Evolutionary conservation across 1,139 yeast genomes (phyloP), one percentile per base, ranked within the genome.

Genomic region (Magnusiomyces suaveolens): DNA sequence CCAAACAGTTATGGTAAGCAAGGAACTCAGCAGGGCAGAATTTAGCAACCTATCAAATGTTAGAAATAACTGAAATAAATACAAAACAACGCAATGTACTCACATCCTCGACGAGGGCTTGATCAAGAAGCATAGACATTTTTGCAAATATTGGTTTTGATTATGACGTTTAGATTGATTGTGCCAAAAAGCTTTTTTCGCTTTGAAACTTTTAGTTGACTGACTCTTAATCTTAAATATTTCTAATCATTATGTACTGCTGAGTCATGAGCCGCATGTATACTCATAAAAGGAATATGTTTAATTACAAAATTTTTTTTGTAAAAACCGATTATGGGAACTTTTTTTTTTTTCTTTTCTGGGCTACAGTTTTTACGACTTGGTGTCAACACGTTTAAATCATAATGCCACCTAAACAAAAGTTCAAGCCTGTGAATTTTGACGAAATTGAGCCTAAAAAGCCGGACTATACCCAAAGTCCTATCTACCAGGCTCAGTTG

Each of bases 21-120:
- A 84, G 69, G 61, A 84, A 83, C 63, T 78, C 78, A 59, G 77
- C 80, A 0, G 89, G 88, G 65, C 90, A 84, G 61, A 74, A 70
- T 54, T 79, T 73, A 18, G 88, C 87, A 51, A 84, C 82, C 74
- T 70, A 43, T 2, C 46, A 2, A 20, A 39, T 6, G 36, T 29
- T 29, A 29, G 36, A 29, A 29, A 29, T 29, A 29, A 29, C 12
- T 29, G 36, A 6, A 29, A 29, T 8, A 29, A 6, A 29, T 29
- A 8, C 23, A 32, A 23, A 10, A 21, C 3, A 54, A 46, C 38
- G 49, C 53, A 48, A 38, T 14, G 4, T 20, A 66, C 73, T 55
- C 61, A 70, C 78, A 62, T 80, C 84, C 57, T 79, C 81, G 51
- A 80, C 73, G 48, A 80, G 71, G 49, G 78, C 69, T 63, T 80